These are phyloP conservation scores for Protomyces inouyei DNA, from an alignment of 1,139 yeast genomes.

Conservation along the genomic window DNA sequence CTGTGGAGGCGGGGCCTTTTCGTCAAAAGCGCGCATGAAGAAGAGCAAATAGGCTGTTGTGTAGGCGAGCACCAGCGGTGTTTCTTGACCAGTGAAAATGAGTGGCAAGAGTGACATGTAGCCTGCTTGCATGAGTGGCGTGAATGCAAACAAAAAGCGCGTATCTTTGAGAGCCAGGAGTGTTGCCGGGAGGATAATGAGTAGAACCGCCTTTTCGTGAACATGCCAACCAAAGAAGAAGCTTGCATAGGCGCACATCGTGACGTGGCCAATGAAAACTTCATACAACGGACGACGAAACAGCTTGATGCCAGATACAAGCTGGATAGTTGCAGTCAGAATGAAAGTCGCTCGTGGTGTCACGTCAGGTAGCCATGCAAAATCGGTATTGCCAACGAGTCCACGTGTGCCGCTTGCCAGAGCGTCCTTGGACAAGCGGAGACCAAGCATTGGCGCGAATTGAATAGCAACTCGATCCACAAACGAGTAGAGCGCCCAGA, in stretches of 20 bases:
- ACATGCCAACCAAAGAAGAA: constrained; percentile 98
- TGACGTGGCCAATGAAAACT: constrained; percentile 74
- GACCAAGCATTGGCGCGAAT: constrained; percentile 26
- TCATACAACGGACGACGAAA: constrained; percentile 68
- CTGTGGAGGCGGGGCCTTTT: constrained; percentile 1
- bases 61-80: constrained; percentile 68
- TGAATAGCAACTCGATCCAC: constrained; percentile 66
- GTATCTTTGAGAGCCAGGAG: constrained; percentile 60
- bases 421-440: constrained; percentile 5
- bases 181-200: constrained; percentile 68
- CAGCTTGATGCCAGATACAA: constrained; percentile 70
- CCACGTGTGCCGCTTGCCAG: constrained; percentile 63
- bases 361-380: constrained; percentile 72
- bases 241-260: constrained; percentile 86
- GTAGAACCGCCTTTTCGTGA: constrained; percentile 89
- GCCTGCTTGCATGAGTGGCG: constrained; percentile 72
- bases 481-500: constrained; percentile 92
- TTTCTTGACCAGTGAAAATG: constrained; percentile 73
- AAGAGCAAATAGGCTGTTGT: constrained; percentile 83
- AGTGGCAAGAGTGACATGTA: constrained; percentile 85
- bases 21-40: constrained; percentile 43
- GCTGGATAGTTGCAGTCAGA: constrained; percentile 74
- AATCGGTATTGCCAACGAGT: constrained; percentile 81
- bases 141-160: constrained; percentile 52
- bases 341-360: constrained; percentile 72